A percentile compares a stretch with the other conserved stretches of the same genome.
These are phyloP conservation scores for Vigna radiata DNA, from an alignment of 306 rosid species.

Conservation along the genomic window DNA sequence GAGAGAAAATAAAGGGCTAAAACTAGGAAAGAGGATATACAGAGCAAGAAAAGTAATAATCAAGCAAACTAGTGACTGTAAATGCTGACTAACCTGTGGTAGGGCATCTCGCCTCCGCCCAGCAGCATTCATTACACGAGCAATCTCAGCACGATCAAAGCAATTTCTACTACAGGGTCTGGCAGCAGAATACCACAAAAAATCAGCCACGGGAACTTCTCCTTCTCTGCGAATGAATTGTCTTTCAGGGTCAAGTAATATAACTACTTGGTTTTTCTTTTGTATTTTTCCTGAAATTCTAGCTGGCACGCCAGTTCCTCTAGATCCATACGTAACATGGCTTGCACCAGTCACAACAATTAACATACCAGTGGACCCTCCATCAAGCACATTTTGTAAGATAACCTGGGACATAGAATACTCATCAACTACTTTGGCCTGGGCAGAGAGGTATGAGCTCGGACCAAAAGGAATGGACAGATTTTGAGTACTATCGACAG, in stretches of 20 bases:
- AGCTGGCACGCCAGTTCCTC: constrained; percentile 94
- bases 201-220: constrained; percentile 94
- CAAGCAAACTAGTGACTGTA: constrained; percentile 24
- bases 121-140: constrained; percentile 99
- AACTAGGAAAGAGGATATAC: neutral
- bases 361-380: constrained; percentile 74
- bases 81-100: constrained; percentile 74
- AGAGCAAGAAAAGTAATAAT: constrained; percentile 10
- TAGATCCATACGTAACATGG: constrained; percentile 85
- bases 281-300: constrained; percentile 85
- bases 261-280: constrained; percentile 89
- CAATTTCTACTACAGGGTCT: constrained; percentile 92
- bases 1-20: constrained; percentile 31
- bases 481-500: constrained; percentile 60
- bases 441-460: constrained; percentile 88
- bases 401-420: constrained; percentile 81
- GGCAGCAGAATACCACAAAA: constrained; percentile 97
- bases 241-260: constrained; percentile 94
- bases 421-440: constrained; percentile 91
- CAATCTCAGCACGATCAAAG: constrained; percentile 96
- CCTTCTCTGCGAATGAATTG: constrained; percentile 89
- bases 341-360: constrained; percentile 91
- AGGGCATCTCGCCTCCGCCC: constrained; percentile 94
- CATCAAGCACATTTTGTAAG: constrained; percentile 66
- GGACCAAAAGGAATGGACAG: constrained; percentile 82